A percentile compares a stretch with the other conserved stretches of the same genome.
Conservation (phyloP, 2,329 filamentous ascomycete species). For the Leptographium wingfieldii region DNA sequence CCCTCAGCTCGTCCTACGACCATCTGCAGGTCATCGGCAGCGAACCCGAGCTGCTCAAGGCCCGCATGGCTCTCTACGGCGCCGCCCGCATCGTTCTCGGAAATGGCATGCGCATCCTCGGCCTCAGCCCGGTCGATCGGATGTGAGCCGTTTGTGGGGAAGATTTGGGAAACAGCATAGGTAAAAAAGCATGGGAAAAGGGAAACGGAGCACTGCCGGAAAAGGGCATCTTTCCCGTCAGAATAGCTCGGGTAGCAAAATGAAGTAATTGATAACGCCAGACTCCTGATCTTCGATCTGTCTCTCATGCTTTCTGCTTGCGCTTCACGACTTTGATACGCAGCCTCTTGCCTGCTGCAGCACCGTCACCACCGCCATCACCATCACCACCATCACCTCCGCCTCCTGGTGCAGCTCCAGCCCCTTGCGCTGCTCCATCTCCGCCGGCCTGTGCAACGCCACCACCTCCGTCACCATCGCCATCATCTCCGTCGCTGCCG, state of each 20-base stretch:
- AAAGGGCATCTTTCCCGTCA: background rate
- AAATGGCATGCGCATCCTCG: slow-evolving; percentile 75
- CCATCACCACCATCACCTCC: background rate
- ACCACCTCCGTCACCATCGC: background rate
- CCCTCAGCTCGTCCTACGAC: slow-evolving; percentile 69
- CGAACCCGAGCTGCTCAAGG: slow-evolving; percentile 56
- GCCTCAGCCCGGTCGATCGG: slow-evolving; percentile 64
- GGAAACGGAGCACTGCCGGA: background rate
- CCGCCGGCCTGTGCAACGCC: too few relatives aligned
- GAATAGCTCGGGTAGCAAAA: background rate
- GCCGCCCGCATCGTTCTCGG: slow-evolving; percentile 60
- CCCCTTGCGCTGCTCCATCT: too few relatives aligned
- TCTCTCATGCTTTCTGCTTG: background rate
- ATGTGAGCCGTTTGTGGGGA: slow-evolving; percentile 7
- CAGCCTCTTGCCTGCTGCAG: too few relatives aligned
- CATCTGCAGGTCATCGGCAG: slow-evolving; percentile 71
- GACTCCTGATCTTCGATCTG: background rate
- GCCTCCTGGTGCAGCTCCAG: too few relatives aligned
- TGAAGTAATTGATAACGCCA: background rate
- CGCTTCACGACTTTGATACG: background rate
- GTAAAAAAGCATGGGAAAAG: background rate
- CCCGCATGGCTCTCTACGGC: slow-evolving; percentile 67
- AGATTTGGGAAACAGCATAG: background rate
- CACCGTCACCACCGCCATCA: background rate
- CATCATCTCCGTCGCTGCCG: background rate